Base-by-base conservation (phyloP, 306 rosid species). In the Quercus cerris region DNA sequence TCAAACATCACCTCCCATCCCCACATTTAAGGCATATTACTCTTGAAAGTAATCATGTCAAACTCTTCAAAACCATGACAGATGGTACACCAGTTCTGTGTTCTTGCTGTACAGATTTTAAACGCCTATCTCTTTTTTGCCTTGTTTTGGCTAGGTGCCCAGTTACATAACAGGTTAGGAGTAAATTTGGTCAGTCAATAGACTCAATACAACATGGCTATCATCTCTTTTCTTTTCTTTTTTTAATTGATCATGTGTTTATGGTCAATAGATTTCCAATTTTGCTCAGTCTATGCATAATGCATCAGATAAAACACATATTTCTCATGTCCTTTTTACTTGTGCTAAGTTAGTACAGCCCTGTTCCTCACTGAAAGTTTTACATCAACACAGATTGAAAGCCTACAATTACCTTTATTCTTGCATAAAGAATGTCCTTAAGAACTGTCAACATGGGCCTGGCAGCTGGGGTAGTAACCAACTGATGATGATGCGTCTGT, bases 401-500 rank as follows among this genome's bases (percentile, higher is more conserved):
- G 59, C 41, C 22, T 68, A 54, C n/a, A 58, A 35, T 79, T 93
- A 95, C 99, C 99, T 95, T 93, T 80, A 90, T 89, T 75, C 81
- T 84, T 14, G 93, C 81, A 73, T 95, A 89, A 77, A 91, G 93
- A 64, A 85, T 83, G 82, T 89, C 94, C 61, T 84, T 81, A 71
- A 95, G 87, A 82, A 31, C 88, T 46, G 92, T 89, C 84, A 95
- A 79, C 71, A 90, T 67, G 23, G 94, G 93, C 63, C 92, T 86
- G 28, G 99, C 97, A 15, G 94, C 82, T 15, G 95, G 94, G 0
- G 98, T 95, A 52, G 91, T 19, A 69, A 91, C 85, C 83, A 95
- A 87, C 84, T 95, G 99, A 86, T 89, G 85, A 72, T 85, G 81
- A 87, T 95, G 97, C 9, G 90, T 91, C 88, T 93, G 97, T 81